Base-by-base conservation (phyloP, 2,329 filamentous ascomycete species). In the Fusarium nodosum region DNA sequence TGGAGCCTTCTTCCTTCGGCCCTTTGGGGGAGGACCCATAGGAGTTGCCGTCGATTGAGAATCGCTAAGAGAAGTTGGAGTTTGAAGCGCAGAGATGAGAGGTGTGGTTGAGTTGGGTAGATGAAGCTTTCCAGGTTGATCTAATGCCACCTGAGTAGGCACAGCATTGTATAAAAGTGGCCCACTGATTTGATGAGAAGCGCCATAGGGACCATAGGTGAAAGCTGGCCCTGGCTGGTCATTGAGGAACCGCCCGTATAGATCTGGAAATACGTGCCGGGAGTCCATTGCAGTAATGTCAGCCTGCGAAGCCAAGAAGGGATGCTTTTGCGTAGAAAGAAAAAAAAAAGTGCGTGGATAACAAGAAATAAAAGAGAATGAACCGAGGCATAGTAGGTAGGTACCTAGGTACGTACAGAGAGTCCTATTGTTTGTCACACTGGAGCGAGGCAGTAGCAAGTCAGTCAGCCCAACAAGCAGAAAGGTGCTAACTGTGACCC, bases 61-160 rank as follows among this genome's bases (percentile, higher is more conserved):
- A 36, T 36, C 11, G 13, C 4, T 8, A 8, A 15, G 0, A 22
- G 26, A 11, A 1, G 3, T 11, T 3, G 0, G 9, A 16, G 41
- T 2, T 7, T 36, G 46, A 3, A 15, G 6, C 1, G 1, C 8
- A 3, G 18, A 18, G 1, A 33, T 3, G 6, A 10, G 6, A 3
- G 0, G 2, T 8, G 31, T 9, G 11, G n/a, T 1, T 1, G 24
- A 10, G 6, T 3, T 13, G 0, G 10, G 2, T 0, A 13, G 5
- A 26, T 33, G 10, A 18, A 5, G 3, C 4, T 8, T 2, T 1
- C 7, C 9, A 7, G 15, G 24, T 3, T 10, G 18, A 1, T 7
- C 7, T 33, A 12, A 3, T 33, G n/a, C 3, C 2, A 11, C 4
- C 7, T 48, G 45, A 10, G 9, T 9, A 5, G 45, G 22, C 6